A percentile compares a stretch with the other conserved stretches of the same genome.
Conservation (phyloP, 2,329 filamentous ascomycete genomes). For the Rutstroemia sp. region DNA sequence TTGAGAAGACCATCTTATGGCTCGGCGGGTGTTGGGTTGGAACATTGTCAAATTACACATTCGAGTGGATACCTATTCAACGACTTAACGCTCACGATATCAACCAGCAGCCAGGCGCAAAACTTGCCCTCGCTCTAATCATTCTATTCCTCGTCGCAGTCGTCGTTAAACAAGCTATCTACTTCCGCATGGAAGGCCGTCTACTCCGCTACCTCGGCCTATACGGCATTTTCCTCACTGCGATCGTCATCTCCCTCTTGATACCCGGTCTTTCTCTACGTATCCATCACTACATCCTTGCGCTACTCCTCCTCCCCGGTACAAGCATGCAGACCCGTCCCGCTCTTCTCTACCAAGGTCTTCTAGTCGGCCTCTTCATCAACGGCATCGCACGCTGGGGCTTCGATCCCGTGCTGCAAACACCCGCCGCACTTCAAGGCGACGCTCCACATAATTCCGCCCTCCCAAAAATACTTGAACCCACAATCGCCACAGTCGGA, state of each 20-base stretch:
- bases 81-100: conserved; percentile 89
- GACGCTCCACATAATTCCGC: conserved; percentile 56
- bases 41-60: conserved; percentile 88
- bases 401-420: conserved; percentile 83
- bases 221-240: conserved; percentile 60
- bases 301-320: conserved; percentile 76
- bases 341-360: conserved; percentile 77
- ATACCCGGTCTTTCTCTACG: conserved; percentile 74
- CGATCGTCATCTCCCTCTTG: conserved; percentile 62
- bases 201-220: conserved; percentile 70
- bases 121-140: conserved; percentile 72
- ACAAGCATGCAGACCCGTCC: conserved; percentile 84
- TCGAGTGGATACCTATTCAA: conserved; percentile 88
- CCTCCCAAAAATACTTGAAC: conserved; percentile 47
- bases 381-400: conserved; percentile 94
- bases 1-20: conserved; percentile 89
- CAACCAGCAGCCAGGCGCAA: conserved; percentile 79
- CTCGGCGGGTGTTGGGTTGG: conserved; percentile 87
- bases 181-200: conserved; percentile 77
- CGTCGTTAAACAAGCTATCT: conserved; percentile 70
- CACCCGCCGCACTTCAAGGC: conserved; percentile 62
- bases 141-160: conserved; percentile 63
- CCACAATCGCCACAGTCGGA: conserved; percentile 42
- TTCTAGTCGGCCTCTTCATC: conserved; percentile 85
- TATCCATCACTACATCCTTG: conserved; percentile 93